Conservation (phyloP, 768 basidiomycete species). For the Panus rudis region DNA sequence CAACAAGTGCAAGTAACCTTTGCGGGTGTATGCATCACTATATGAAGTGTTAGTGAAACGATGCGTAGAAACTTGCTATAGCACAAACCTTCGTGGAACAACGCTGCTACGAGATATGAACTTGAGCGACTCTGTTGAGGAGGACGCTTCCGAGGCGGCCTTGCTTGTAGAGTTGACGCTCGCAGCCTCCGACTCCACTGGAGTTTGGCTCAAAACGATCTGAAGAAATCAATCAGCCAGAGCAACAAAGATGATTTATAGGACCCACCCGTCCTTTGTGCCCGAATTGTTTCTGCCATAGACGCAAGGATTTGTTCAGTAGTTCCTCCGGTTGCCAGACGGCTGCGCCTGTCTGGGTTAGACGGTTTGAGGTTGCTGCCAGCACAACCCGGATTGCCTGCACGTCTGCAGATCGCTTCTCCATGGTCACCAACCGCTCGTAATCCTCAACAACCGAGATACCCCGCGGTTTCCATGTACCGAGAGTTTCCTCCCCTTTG, state of each 20-base stretch:
- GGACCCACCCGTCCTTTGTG: slow-evolving; percentile 61
- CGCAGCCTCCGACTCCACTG: slow-evolving; percentile 47
- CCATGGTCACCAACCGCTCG: slow-evolving; percentile 59
- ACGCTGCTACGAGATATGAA: slow-evolving; percentile 68
- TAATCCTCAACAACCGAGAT: slow-evolving; percentile 88
- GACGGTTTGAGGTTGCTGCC: slow-evolving; percentile 34
- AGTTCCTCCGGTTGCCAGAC: slow-evolving; percentile 65
- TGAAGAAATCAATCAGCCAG: slow-evolving; percentile 26
- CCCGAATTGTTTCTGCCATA: slow-evolving; percentile 85
- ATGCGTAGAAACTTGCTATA: not conserved
- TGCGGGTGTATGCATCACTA: slow-evolving; percentile 81
- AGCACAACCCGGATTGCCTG: slow-evolving; percentile 82
- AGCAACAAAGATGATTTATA: slow-evolving; percentile 1
- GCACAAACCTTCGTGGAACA: slow-evolving; percentile 60
- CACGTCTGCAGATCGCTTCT: slow-evolving; percentile 78
- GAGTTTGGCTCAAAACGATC: slow-evolving; percentile 76
- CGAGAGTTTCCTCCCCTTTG: slow-evolving; percentile 80
- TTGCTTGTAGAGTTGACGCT: slow-evolving; percentile 24
- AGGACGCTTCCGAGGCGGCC: slow-evolving; percentile 27
- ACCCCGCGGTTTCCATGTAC: slow-evolving; percentile 81
- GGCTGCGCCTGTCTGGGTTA: slow-evolving; percentile 43
- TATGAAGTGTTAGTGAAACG: slow-evolving; percentile 4
- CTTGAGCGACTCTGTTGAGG: slow-evolving; percentile 50
- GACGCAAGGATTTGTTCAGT: slow-evolving; percentile 54
- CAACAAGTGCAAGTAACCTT: slow-evolving; percentile 75